A percentile compares a stretch with the other conserved stretches of the same genome.
Evolutionary conservation across 1,284 basidiomycete species (phyloP).

Genomic region (Ceratobasidium sp.): DNA sequence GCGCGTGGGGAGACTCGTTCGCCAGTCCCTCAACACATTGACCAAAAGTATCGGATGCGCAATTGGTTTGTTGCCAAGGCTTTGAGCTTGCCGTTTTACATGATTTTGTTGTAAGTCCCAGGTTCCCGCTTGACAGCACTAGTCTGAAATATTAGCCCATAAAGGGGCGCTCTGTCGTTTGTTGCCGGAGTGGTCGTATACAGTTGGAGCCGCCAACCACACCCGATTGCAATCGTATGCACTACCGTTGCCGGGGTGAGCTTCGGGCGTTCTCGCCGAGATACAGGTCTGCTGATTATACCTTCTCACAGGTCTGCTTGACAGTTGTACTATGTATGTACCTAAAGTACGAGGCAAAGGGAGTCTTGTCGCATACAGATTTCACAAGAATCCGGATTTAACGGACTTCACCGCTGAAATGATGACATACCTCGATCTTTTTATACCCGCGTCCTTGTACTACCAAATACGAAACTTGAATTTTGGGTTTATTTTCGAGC

Average conservation of each 20-base stretch:
- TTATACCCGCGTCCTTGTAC: slow-evolving; percentile 3
- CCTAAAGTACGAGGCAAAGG: slow-evolving; percentile 32
- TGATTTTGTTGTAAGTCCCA: slow-evolving; percentile 28
- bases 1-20: slow-evolving; percentile 10
- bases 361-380: slow-evolving; percentile 25
- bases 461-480: background rate
- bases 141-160: background rate
- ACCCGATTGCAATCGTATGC: slow-evolving; percentile 4
- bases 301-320: slow-evolving; percentile 10
- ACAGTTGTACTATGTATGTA: slow-evolving; percentile 33
- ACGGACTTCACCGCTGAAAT: background rate
- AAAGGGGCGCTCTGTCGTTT: slow-evolving; percentile 21
- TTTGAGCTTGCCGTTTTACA: slow-evolving; percentile 29
- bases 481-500: background rate
- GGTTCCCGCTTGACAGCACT: background rate
- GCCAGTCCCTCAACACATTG: background rate
- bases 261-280: background rate
- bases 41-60: background rate
- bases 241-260: slow-evolving; percentile 18
- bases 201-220: slow-evolving; percentile 3
- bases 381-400: slow-evolving; percentile 25
- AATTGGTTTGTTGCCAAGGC: slow-evolving; percentile 30
- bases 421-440: background rate
- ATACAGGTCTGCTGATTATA: background rate
- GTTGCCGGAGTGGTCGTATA: slow-evolving; percentile 16